Evolutionary conservation across 75 land plant species (phyloP), one percentile per base, ranked within the genome.

Genomic region (Larix kaempferi): DNA sequence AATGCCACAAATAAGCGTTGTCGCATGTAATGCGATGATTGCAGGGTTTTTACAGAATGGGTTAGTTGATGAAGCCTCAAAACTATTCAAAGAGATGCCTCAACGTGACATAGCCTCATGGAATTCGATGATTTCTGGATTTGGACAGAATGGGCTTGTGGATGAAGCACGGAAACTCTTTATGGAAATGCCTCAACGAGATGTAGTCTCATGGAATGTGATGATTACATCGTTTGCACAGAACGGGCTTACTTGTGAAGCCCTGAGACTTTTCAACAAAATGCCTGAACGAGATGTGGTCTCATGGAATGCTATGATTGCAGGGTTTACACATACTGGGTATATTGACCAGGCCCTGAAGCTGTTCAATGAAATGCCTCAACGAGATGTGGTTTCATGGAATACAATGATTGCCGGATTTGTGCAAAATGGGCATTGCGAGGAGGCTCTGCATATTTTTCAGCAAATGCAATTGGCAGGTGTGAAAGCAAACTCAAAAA

Each of bases 121-220:
- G 52, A 49, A 49, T 11, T 49, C 11, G 52, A 49, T 49, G 52
- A 49, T 49, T 49, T 10, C 52, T 49, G 52, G 52, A 49, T 8
- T 49, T 8, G 52, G 52, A 49, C 52, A 49, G 52, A 49, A 49
- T 49, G 52, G 52, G 11, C 52, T 49, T 49, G 11, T 49, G 8
- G 79, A 59, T 15, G 73, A 65, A 39, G 73, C 79, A 19, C 8
- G 41, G 17, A 59, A 62, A 78, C 21, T 66, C 4, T 78, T 78
- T 54, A 49, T 25, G 41, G 64, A 37, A 11, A 76, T 76, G 67
- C 35, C 71, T 60, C 22, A 12, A 16, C 61, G 59, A 17, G 64
- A 59, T 59, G 26, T 59, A 26, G 78, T 76, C 7, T 76, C 78
- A n/a, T 78, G 79, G 79, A 60, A 60, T 27, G 37, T 74, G 52